These are phyloP conservation scores for Lentinula novae-zelandiae DNA, from an alignment of 1,284 basidiomycete genomes.

Conservation along the genomic window DNA sequence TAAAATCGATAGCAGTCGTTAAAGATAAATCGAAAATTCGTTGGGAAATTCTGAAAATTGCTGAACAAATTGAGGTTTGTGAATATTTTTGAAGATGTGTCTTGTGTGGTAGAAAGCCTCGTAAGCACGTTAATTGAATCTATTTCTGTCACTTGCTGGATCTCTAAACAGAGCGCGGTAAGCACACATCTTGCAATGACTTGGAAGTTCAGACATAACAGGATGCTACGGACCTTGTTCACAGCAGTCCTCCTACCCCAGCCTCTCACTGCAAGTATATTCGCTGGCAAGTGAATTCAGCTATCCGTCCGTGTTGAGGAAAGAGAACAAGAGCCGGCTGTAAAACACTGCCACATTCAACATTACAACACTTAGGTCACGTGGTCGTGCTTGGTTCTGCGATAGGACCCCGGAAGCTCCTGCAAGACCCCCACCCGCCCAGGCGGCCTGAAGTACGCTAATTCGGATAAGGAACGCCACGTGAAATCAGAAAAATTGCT, in stretches of 20 bases:
- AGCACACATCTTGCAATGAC: background rate
- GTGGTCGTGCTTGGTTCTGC: conserved; percentile 1
- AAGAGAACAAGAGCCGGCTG: conserved; percentile 13
- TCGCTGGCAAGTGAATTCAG: conserved; percentile 10
- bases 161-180: conserved; percentile 3
- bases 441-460: too few species aligned
- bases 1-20: background rate
- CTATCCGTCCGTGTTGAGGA: conserved; percentile 7
- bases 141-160: conserved; percentile 12
- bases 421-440: too few species aligned
- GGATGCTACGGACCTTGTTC: conserved; percentile 6
- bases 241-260: conserved; percentile 13
- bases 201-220: background rate
- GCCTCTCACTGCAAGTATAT: conserved; percentile 10
- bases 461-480: too few species aligned
- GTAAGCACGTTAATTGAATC: conserved; percentile 15
- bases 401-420: too few species aligned
- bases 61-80: background rate
- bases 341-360: conserved; percentile 2
- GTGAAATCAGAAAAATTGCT: too few species aligned
- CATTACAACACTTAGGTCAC: conserved; percentile 8
- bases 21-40: background rate
- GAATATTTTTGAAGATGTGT: conserved; percentile 8
- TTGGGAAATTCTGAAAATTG: background rate
- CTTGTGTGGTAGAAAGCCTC: conserved; percentile 5